Conservation (phyloP, 768 basidiomycete species). For the Suillus hirtellus region DNA sequence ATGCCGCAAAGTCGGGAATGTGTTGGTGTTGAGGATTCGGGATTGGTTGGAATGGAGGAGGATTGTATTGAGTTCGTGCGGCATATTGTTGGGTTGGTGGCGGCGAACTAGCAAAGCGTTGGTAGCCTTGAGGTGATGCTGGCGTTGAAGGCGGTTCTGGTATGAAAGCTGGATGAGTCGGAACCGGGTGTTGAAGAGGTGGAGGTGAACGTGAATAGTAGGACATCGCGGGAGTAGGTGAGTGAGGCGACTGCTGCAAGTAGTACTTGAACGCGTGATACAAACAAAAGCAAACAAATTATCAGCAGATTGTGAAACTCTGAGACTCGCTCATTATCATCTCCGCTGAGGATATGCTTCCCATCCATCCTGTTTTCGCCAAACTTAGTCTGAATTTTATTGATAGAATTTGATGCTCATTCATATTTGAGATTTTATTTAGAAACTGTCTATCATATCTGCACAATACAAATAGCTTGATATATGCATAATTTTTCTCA, state of each 20-base stretch:
- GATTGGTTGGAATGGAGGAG: constrained; percentile 50
- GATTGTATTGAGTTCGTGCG: constrained; percentile 39
- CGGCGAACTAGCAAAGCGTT: constrained; percentile 65
- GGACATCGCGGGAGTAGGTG: not conserved
- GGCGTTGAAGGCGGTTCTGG: constrained; percentile 79
- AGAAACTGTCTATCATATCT: not conserved
- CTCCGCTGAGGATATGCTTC: too few relatives aligned
- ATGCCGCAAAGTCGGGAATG: constrained; percentile 56
- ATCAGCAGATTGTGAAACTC: too few relatives aligned
- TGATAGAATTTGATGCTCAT: not conserved
- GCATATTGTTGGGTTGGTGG: constrained; percentile 32
- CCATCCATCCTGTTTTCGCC: not conserved
- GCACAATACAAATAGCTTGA: not conserved
- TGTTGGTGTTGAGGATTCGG: constrained; percentile 38
- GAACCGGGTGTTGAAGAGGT: constrained; percentile 84
- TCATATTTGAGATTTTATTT: not conserved
- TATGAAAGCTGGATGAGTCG: constrained; percentile 84
- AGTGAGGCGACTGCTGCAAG: too few relatives aligned
- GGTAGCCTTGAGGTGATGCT: constrained; percentile 71
- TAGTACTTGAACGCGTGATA: too few relatives aligned
- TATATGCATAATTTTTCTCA: too few relatives aligned
- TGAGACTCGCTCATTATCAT: too few relatives aligned
- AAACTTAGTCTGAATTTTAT: not conserved
- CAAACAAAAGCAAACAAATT: too few relatives aligned
- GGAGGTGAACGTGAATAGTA: constrained; percentile 64